These are phyloP conservation scores for Plasmodium coatneyi DNA, from an alignment of 169 alveolate species.

Conservation along the genomic window DNA sequence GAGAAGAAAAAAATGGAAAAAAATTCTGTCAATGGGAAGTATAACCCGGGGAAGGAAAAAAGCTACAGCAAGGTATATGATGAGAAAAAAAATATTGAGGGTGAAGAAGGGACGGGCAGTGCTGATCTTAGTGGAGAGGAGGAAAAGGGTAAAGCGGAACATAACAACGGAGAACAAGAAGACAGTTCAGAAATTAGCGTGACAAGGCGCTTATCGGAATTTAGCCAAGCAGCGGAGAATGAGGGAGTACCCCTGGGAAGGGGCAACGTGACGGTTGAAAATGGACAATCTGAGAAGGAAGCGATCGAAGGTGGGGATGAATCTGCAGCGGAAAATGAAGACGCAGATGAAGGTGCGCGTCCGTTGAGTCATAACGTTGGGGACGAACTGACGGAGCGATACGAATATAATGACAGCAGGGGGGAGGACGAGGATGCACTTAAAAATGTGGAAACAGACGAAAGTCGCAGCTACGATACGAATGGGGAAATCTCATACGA, in stretches of 20 bases:
- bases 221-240: background rate
- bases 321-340: background rate
- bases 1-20: constrained; percentile 1
- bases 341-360: background rate
- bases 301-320: background rate
- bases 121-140: background rate
- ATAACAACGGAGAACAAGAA: background rate
- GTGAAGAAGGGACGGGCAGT: background rate
- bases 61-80: background rate
- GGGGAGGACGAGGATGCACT: background rate
- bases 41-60: background rate
- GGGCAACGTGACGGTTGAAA: background rate
- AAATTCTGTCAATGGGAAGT: constrained; percentile 6
- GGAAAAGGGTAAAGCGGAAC: background rate
- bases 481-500: background rate
- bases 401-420: background rate
- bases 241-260: background rate
- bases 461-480: background rate
- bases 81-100: constrained; percentile 2
- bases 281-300: background rate
- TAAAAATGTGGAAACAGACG: background rate
- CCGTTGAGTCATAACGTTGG: background rate
- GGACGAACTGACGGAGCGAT: background rate
- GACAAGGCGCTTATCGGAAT: background rate
- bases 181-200: background rate